Conservation (phyloP, 495 filamentous ascomycete species). For the Xanthoparmelia taractica region DNA sequence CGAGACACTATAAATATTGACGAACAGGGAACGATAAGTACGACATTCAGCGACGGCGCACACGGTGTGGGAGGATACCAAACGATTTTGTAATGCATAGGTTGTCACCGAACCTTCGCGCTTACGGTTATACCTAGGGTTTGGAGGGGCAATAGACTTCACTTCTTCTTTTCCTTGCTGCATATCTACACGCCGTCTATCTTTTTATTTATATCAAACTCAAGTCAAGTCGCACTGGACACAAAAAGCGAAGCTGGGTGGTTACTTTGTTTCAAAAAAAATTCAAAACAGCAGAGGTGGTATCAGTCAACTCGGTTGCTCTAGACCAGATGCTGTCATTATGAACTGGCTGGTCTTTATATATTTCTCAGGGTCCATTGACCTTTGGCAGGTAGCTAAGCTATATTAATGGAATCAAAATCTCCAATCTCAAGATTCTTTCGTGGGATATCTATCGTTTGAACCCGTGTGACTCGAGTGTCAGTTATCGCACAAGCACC, state of each 20-base stretch:
- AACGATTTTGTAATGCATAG: constrained; percentile 5
- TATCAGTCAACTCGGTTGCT: neutral
- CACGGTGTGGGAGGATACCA: constrained; percentile 6
- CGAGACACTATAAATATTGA: constrained; percentile 7
- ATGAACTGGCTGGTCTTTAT: neutral
- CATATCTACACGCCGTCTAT: constrained; percentile 1
- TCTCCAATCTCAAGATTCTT: neutral
- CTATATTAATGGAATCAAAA: neutral
- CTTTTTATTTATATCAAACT: neutral
- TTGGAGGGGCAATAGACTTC: constrained; percentile 21
- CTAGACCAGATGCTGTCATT: neutral
- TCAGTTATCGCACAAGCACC: constrained; percentile 15
- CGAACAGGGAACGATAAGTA: constrained; percentile 7
- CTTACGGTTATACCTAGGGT: neutral
- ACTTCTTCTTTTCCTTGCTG: constrained; percentile 12
- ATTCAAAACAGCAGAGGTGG: neutral
- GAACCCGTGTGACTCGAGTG: neutral
- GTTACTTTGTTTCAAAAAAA: neutral
- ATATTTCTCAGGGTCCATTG: neutral
- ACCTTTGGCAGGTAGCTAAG: neutral
- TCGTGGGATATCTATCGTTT: neutral
- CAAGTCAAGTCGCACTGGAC: constrained; percentile 2
- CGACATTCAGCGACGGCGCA: constrained; percentile 20
- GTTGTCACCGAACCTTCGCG: neutral
- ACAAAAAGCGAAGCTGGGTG: constrained; percentile 5